A percentile compares a stretch with the other conserved stretches of the same genome.
Conservation (phyloP, 441 rosid species). For the Croton laevigatus region DNA sequence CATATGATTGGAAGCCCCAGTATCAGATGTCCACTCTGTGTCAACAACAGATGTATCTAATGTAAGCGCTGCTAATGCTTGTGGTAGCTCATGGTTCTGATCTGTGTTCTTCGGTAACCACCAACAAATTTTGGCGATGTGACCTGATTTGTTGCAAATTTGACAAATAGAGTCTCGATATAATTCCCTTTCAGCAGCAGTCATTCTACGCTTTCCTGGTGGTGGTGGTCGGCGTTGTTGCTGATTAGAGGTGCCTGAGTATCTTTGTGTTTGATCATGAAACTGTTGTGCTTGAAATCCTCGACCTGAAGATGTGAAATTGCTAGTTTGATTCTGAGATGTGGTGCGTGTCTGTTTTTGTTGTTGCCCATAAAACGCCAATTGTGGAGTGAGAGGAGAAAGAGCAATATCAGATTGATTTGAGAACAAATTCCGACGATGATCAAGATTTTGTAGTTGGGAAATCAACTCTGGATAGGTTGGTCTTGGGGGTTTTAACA, state of each 20-base stretch:
- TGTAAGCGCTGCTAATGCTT: not conserved
- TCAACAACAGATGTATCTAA: not conserved
- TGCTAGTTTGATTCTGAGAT: no score
- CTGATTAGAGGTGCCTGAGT: not conserved
- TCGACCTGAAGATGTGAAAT: not conserved
- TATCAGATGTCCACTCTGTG: not conserved
- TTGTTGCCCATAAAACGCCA: conserved; percentile 4
- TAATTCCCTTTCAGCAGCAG: not conserved
- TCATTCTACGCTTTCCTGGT: not conserved
- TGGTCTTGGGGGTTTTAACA: conserved; percentile 11
- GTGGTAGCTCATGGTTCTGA: not conserved
- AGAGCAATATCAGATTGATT: not conserved
- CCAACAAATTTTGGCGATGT: conserved; percentile 11
- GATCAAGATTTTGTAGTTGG: conserved; percentile 8
- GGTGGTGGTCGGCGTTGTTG: conserved; percentile 6
- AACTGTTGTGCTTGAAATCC: conserved; percentile 1
- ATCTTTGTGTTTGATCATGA: not conserved
- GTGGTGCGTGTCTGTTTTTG: not conserved
- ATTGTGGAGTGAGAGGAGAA: not conserved
- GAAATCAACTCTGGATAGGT: not conserved
- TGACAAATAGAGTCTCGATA: not conserved
- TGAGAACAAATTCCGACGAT: not conserved
- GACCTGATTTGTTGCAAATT: not conserved
- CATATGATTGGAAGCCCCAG: not conserved
- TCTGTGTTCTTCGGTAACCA: not conserved